These are phyloP conservation scores for Sphaerobolus stellatus DNA, from an alignment of 1,284 basidiomycete genomes.

Conservation along the genomic window DNA sequence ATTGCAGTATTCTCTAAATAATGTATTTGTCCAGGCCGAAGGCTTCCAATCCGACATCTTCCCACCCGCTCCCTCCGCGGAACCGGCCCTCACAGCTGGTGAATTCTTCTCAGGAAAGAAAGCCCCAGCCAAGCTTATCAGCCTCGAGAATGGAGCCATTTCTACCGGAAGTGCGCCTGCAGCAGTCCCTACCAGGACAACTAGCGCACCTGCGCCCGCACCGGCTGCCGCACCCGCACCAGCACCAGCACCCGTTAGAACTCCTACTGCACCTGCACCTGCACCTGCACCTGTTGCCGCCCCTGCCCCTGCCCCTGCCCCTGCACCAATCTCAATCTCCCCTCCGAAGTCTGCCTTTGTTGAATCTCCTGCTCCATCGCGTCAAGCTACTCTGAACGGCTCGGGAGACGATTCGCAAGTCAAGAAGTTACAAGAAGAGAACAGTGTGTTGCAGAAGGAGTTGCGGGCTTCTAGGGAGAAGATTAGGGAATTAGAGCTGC, in stretches of 20 bases:
- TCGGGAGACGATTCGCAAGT: slow-evolving; percentile 19
- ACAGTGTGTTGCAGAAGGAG: slow-evolving; percentile 58
- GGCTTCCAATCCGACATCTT: slow-evolving; percentile 93
- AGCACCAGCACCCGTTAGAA: slow-evolving; percentile 28
- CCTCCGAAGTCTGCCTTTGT: slow-evolving; percentile 26
- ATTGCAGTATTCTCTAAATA: not conserved
- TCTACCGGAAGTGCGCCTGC: slow-evolving; percentile 38
- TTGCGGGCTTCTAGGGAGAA: slow-evolving; percentile 75
- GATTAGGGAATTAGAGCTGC: slow-evolving; percentile 78
- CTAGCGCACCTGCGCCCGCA: slow-evolving; percentile 14
- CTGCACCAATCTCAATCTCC: slow-evolving; percentile 23
- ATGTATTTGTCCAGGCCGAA: slow-evolving; percentile 55
- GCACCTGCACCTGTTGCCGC: slow-evolving; percentile 32
- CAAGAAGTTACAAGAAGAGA: slow-evolving; percentile 51
- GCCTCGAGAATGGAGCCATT: slow-evolving; percentile 57
- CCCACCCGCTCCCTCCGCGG: slow-evolving; percentile 83
- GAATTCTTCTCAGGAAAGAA: slow-evolving; percentile 90
- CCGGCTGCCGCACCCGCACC: slow-evolving; percentile 26
- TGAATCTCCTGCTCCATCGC: slow-evolving; percentile 20
- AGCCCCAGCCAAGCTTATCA: slow-evolving; percentile 68
- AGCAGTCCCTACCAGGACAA: slow-evolving; percentile 14
- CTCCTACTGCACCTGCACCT: slow-evolving; percentile 36
- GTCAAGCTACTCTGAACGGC: slow-evolving; percentile 9
- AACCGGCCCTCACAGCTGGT: slow-evolving; percentile 75
- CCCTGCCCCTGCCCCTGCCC: slow-evolving; percentile 28